Evolutionary conservation across 768 basidiomycete genomes (phyloP), one percentile per base, ranked within the genome.

Genomic region (Podaxis sp.): DNA sequence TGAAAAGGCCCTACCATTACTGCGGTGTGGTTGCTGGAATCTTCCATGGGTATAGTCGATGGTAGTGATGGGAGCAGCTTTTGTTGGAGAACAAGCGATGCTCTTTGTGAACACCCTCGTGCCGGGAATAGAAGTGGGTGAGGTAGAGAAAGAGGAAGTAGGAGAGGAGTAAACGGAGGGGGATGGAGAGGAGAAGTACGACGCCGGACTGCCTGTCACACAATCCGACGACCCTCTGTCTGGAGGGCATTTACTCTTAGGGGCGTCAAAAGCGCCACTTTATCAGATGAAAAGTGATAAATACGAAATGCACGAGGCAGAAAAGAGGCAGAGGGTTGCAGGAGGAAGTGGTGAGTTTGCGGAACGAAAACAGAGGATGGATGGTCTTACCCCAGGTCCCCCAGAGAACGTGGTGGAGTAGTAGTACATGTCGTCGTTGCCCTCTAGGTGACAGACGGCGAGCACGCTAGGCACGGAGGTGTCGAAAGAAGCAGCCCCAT

Each of bases 201-300:
- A 80, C 92, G 91, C 85, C 88, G 84, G 84, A 80, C 87, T 84
- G 90, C 85, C 93, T 95, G 89, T 95, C 93, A 95, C 93, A 86
- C 91, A 88, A 84, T 84, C 87, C 82, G 86, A 88, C 91, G 93
- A 95, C 93, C 93, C 93, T 90, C 93, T 73, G 74, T 91, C 88
- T 70, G 91, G 92, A 91, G 92, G 93, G 93, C 93, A 95, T 95
- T 95, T 95, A 67, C 77, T 78, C 71, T 84, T 88, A 69, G 92
- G 91, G 83, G 80, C 82, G 92, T 95, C 93, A 95, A 95, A 95
- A 93, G 80, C 92, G 88, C 93, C 93, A 95, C 93, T 93, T 64
- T 2, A 56, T 4, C 53, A 50, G 58, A 68, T 54, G 55, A 60
- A 22, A 28, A 11, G 26, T 22, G 49, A 50, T 50, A 1, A 50